These are phyloP conservation scores for Rhizopogon roseolus DNA, from an alignment of 768 basidiomycete species.

Conservation along the genomic window DNA sequence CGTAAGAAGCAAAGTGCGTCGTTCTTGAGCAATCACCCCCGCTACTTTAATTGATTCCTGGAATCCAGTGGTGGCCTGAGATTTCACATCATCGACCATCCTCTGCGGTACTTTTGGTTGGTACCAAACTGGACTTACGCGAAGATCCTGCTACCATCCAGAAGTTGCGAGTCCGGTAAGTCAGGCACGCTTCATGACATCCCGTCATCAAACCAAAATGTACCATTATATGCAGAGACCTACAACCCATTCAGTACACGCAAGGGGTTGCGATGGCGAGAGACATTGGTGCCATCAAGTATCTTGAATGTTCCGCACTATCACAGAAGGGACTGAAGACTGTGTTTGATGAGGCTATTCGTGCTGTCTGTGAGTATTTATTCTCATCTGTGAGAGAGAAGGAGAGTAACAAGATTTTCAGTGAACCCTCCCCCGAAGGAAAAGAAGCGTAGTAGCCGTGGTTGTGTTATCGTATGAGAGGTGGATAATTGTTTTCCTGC, in stretches of 20 bases:
- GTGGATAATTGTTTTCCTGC: slow-evolving; percentile 17
- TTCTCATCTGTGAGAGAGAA: slow-evolving; percentile 5
- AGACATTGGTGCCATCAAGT: slow-evolving; percentile 95
- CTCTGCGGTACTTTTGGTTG: slow-evolving; percentile 90
- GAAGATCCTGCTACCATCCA: slow-evolving; percentile 92
- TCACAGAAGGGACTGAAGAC: slow-evolving; percentile 99
- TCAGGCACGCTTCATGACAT: slow-evolving; percentile 8
- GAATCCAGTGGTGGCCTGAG: slow-evolving; percentile 85
- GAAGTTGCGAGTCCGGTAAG: slow-evolving; percentile 86
- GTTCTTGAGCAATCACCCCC: neutral
- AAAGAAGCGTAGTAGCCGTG: slow-evolving; percentile 35
- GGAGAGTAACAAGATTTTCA: slow-evolving; percentile 22
- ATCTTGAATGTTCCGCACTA: slow-evolving; percentile 91
- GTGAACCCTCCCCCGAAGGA: slow-evolving; percentile 76
- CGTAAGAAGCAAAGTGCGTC: slow-evolving; percentile 89
- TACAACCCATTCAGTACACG: slow-evolving; percentile 90
- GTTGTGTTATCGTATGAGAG: slow-evolving; percentile 72
- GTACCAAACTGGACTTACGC: slow-evolving; percentile 95
- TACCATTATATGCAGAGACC: slow-evolving; percentile 51
- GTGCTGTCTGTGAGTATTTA: slow-evolving; percentile 78
- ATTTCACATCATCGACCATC: slow-evolving; percentile 96
- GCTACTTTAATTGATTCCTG: slow-evolving; percentile 5
- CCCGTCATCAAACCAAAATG: neutral
- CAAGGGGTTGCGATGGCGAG: slow-evolving; percentile 89
- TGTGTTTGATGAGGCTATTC: slow-evolving; percentile 98